A percentile compares a stretch with the other conserved stretches of the same genome.
These are phyloP conservation scores for Astrocystis sublimbata DNA, from an alignment of 495 filamentous ascomycete species.

Conservation along the genomic window DNA sequence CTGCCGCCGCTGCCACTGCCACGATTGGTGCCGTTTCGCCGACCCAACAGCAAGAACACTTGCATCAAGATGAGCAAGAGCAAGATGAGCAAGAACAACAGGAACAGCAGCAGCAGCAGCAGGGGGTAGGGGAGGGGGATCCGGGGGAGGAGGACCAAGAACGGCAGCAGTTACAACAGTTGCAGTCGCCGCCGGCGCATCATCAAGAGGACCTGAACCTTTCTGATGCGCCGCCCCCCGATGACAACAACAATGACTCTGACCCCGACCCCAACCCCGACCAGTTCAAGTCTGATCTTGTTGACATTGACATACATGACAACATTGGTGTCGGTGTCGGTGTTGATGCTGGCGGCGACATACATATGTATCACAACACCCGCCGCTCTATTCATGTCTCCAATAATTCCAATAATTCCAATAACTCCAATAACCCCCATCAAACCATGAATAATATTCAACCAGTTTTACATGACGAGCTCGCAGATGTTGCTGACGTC, in stretches of 20 bases:
- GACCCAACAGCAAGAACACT: not conserved
- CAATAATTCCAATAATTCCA: constrained; percentile 16
- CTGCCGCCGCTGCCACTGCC: constrained; percentile 18
- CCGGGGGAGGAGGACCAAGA: too few species aligned
- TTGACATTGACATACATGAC: not conserved
- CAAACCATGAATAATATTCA: too few species aligned
- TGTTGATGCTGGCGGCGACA: not conserved
- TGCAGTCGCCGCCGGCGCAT: not conserved
- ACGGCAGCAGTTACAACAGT: not conserved
- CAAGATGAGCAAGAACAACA: too few species aligned
- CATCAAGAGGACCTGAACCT: too few species aligned
- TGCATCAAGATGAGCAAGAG: not conserved
- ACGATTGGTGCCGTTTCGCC: constrained; percentile 1
- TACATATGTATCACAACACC: constrained; percentile 8
- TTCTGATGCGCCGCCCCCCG: constrained; percentile 2
- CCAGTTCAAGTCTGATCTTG: constrained; percentile 3
- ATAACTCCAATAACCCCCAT: constrained; percentile 14
- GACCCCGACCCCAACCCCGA: not conserved
- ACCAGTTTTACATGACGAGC: not conserved
- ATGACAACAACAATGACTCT: not conserved
- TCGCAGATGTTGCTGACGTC: constrained; percentile 11
- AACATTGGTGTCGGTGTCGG: not conserved
- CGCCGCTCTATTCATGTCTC: constrained; percentile 13
- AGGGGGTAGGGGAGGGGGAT: not conserved
- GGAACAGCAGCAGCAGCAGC: not conserved